Base-by-base conservation (phyloP, 441 rosid species). In the Rhodomyrtus psidioides region DNA sequence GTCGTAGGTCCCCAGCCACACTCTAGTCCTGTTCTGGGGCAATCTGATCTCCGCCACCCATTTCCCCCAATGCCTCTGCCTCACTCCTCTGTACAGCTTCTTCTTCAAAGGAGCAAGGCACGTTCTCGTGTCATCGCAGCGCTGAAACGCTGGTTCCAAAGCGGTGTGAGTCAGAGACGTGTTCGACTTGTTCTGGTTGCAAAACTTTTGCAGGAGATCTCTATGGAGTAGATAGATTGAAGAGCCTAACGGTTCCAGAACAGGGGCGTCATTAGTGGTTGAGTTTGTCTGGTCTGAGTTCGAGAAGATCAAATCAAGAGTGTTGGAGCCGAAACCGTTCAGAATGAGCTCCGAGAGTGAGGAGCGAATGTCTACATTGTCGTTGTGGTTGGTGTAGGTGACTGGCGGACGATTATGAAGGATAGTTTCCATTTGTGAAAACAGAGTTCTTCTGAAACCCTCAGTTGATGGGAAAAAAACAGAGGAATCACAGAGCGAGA, bases 51-150 rank as follows among this genome's bases (percentile, higher is more conserved):
- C 97, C 7, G 97, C 96, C 54, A 95, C 97, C 97, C 97, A 95
- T 92, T 92, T 95, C 6, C 97, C 97, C 96, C 96, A 92, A 49
- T 94, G 96, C 87, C 96, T 94, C 91, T 95, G 97, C 85, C 97
- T 92, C 88, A 95, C 96, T 82, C 97, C 97, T 86, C 99, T 92
- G 95, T 96, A 97, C 27, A 93, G 91, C 87, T 97, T 96, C 94
- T 93, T 94, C 93, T 89, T 96, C 46, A 17, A 19, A 24, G 58
- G 58, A 27, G 28, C 83, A 8, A 3, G 42, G 44, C 8, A 23
- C 39, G 88, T 83, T 86, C 44, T 85, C 54, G 86, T 82, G 14
- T 89, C 55, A 26, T 84, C 65, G 13, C 91, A 82, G 88, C 85
- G 89, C 60, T 87, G 91, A 86, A 74, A 74, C 83, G 88, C 87